Evolutionary conservation across 2,329 filamentous ascomycete genomes (phyloP), one percentile per base, ranked within the genome.

Genomic region (Aspergillus brasiliensis): DNA sequence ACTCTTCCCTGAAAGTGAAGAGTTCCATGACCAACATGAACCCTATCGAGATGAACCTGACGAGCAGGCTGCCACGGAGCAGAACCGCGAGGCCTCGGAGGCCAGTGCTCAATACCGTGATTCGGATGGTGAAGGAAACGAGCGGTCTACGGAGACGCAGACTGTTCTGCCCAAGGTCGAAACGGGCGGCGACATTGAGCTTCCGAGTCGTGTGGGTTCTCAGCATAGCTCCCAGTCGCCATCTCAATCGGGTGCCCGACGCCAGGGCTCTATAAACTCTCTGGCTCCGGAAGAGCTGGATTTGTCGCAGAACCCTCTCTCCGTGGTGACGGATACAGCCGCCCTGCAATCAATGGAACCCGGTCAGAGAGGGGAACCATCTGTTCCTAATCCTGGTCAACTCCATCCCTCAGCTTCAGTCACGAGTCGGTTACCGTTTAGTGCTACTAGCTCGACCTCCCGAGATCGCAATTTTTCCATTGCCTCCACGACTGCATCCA

Each of bases 191-290:
- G 82, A 79, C 42, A 86, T 91, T 59, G 85, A 86, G 56, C 70
- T 91, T 28, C 87, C 88, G 2, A 89, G 85, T 69, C 83, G 88
- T 23, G 79, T 84, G 44, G 83, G 83, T 15, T 90, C 88, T 2
- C 86, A 83, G 63, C 82, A 82, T 19, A 87, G 81, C 62, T 76
- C 81, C 15, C 78, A 77, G 53, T 75, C 60, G 7, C 56, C 65
- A 8, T 92, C 31, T 2, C 83, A 90, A 28, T 91, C 89, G 76
- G 92, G 88, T 71, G 92, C 90, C 0, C 87, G 87, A 71, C 83
- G 88, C 60, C 59, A 65, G 10, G 64, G 61, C 3, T 66, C 62
- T 28, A 42, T 61, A 23, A 59, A 65, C 40, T 55, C 67, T 4
- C 3, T 59, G 5, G 63, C 68, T 17, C 56, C 61, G 15, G 66